These are phyloP conservation scores for Xylariales sp. DNA, from an alignment of 2,329 filamentous ascomycete species.

Conservation along the genomic window DNA sequence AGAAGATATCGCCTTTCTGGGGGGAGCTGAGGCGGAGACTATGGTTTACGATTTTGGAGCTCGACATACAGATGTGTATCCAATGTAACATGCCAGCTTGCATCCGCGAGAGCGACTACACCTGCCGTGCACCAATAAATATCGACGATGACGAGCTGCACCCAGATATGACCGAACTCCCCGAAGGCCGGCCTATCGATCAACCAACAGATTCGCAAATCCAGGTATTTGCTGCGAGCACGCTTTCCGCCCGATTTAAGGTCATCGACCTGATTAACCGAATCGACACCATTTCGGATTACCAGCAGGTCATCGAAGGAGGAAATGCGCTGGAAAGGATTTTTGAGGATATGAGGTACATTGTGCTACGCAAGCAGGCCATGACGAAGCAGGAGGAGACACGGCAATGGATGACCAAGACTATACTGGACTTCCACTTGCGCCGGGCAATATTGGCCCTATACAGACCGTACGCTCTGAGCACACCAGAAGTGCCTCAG, in stretches of 20 bases:
- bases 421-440: constrained; percentile 50
- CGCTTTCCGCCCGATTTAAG: constrained; percentile 43
- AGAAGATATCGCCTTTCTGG: constrained; percentile 43
- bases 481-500: constrained; percentile 42
- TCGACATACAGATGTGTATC: constrained; percentile 52
- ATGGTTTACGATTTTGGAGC: constrained; percentile 53
- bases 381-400: constrained; percentile 39
- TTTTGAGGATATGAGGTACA: constrained; percentile 50
- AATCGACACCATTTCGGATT: constrained; percentile 48
- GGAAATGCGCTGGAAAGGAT: constrained; percentile 49
- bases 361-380: constrained; percentile 42
- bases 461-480: constrained; percentile 51
- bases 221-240: constrained; percentile 49
- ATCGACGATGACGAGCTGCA: constrained; percentile 47
- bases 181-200: constrained; percentile 45
- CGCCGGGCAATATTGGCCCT: constrained; percentile 47
- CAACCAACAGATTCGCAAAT: constrained; percentile 49
- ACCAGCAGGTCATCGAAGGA: constrained; percentile 47
- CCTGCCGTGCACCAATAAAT: constrained; percentile 48
- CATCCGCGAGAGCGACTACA: constrained; percentile 49
- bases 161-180: constrained; percentile 43
- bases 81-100: constrained; percentile 47
- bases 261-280: constrained; percentile 46
- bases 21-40: constrained; percentile 50
- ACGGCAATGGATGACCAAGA: constrained; percentile 46